Conservation (phyloP, 768 basidiomycete species). For the Lepiota venenata region DNA sequence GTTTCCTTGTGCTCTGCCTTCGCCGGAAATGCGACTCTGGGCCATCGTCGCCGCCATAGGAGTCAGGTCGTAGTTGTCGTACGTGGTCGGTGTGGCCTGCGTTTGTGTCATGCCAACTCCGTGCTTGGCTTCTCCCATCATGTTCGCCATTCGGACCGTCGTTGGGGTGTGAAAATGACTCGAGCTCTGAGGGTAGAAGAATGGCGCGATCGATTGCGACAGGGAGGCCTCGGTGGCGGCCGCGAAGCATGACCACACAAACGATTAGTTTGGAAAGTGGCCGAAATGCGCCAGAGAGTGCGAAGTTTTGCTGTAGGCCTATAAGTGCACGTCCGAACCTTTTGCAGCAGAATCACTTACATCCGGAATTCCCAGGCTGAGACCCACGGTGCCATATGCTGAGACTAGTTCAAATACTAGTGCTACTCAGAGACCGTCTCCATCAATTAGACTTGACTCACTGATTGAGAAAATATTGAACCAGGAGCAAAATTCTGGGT, state of each 20-base stretch:
- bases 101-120: neutral
- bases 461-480: slow-evolving; percentile 84
- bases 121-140: slow-evolving; percentile 2
- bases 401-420: slow-evolving; percentile 86
- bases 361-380: slow-evolving; percentile 83
- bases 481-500: slow-evolving; percentile 55
- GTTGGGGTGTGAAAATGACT: slow-evolving; percentile 18
- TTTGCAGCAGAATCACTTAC: slow-evolving; percentile 38
- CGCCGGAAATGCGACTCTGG: neutral
- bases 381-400: slow-evolving; percentile 85
- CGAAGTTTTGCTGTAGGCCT: slow-evolving; percentile 66
- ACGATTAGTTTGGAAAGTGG: slow-evolving; percentile 87
- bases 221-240: slow-evolving; percentile 85
- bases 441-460: slow-evolving; percentile 30
- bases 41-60: neutral
- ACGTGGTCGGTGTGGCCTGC: neutral
- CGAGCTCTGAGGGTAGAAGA: slow-evolving; percentile 69
- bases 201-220: slow-evolving; percentile 88
- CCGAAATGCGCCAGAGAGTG: slow-evolving; percentile 73
- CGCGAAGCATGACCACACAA: slow-evolving; percentile 89
- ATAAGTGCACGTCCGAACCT: neutral
- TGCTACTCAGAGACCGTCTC: neutral
- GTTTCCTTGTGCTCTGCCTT: neutral
- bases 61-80: neutral
- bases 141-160: neutral